Base-by-base conservation (phyloP, 1,284 basidiomycete genomes). In the Papiliotrema flavescens region DNA sequence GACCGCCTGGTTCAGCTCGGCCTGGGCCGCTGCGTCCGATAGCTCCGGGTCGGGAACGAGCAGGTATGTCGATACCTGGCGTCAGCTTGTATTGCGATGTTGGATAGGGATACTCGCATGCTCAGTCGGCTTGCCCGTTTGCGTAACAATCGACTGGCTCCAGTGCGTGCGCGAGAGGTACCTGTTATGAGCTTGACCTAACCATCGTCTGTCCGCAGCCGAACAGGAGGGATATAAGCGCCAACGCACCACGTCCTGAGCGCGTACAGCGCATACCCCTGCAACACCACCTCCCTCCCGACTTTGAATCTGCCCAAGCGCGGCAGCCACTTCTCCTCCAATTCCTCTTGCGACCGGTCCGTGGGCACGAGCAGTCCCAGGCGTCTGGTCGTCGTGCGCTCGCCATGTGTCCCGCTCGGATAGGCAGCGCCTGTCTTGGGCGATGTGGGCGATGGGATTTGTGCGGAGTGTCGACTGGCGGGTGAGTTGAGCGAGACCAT, bases 91-190 rank as follows among this genome's bases (percentile, higher is more conserved):
- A 26, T 24, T 37, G 5, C 11, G 20, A 9, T 2, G 17, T 24
- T 32, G 15, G 6, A 17, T 9, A 32, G 24, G 1, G 7, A n/a
- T n/a, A 59, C 64, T 49, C 23, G 72, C 71, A 32, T 65, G 60
- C 14, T 75, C 73, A 1, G 63, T 69, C 9, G 68, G 68, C 57
- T 73, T 73, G n/a, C 70, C 70, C 1, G 73, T 73, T 23, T 66
- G 66, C 9, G 70, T 66, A 6, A 67, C 71, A 37, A 75, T 75
- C 22, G 63, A 72, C 35, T 70, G 67, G 11, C 64, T 57, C 64
- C 69, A 73, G 51, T 73, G 70, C 1, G 65, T 66, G 8, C 73
- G 57, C 1, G 70, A 73, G 8, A 75, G 59, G 44, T 67, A 70
- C 72, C 72, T 74, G 46, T 15, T 23, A 22, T 14, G 13, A 34